Conservation (phyloP, 345 rosid species). For the Bruguiera sexangula region DNA sequence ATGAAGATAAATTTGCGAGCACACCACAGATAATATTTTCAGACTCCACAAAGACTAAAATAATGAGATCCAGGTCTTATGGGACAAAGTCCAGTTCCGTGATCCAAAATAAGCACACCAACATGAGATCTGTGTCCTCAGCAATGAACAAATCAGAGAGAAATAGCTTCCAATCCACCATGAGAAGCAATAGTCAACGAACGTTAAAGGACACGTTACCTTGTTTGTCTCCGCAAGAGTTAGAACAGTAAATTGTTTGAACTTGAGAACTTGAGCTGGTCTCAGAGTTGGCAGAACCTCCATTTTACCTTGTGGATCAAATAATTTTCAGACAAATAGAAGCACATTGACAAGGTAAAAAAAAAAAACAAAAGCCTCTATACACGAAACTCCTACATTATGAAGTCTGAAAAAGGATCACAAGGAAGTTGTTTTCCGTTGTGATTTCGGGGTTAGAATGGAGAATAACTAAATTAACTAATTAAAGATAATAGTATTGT, state of each 20-base stretch:
- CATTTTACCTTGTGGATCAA: not conserved
- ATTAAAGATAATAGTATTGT: too few species aligned
- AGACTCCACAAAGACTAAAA: not conserved
- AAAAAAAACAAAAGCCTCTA: not conserved
- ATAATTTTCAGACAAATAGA: not conserved
- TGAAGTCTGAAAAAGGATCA: too few species aligned
- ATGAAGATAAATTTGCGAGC: not conserved
- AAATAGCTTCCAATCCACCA: not conserved
- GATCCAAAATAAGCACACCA: not conserved
- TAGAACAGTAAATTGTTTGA: constrained; percentile 23
- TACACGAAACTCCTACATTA: too few species aligned
- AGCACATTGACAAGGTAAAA: not conserved
- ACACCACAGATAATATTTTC: too few species aligned
- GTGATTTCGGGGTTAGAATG: too few species aligned
- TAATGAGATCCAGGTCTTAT: not conserved
- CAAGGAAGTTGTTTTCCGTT: too few species aligned
- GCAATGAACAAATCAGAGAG: not conserved
- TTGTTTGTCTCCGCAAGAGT: constrained; percentile 20
- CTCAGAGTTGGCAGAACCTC: constrained; percentile 3
- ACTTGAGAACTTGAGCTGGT: constrained; percentile 18
- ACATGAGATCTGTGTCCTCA: not conserved
- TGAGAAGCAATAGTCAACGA: not conserved
- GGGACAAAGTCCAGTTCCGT: not conserved
- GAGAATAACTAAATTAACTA: too few species aligned
- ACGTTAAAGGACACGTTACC: not conserved